A percentile compares a stretch with the other conserved stretches of the same genome.
phyloP scores from a whole-genome alignment of 116 monocot species.

The Cymodocea nodosa region DNA sequence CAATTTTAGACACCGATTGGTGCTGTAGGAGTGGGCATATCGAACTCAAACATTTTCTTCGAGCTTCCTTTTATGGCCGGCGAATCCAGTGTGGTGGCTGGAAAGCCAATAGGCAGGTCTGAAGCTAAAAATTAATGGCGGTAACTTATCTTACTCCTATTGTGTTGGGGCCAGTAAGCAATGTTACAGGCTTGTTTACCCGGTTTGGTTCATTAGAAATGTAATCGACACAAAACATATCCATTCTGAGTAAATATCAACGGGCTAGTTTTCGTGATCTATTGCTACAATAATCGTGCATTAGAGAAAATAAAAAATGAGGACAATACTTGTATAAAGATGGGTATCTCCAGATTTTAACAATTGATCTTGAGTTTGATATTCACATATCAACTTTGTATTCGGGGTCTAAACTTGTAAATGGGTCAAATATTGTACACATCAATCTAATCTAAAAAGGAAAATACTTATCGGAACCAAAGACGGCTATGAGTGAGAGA shows the following conservation, averaged over 20 bases:
- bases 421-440: too few relatives aligned
- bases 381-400: too few relatives aligned
- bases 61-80: not conserved
- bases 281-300: not conserved
- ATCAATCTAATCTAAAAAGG: too few relatives aligned
- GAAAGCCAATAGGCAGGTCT: constrained; percentile 1
- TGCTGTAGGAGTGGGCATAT: not conserved
- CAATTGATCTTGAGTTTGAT: too few relatives aligned
- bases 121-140: not conserved
- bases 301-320: too few relatives aligned
- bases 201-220: too few relatives aligned
- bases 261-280: not conserved
- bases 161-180: not conserved
- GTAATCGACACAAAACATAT: not conserved
- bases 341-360: too few relatives aligned
- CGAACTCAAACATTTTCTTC: too few relatives aligned
- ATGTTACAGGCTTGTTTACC: not conserved
- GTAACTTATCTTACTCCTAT: not conserved
- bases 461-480: too few relatives aligned
- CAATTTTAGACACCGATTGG: not conserved
- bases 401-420: too few relatives aligned
- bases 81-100: not conserved
- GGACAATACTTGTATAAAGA: too few relatives aligned
- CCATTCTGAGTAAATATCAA: not conserved
- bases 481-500: too few relatives aligned